phyloP scores from a whole-genome alignment of 2,329 filamentous ascomycete genomes.

The Eutypa lata region DNA sequence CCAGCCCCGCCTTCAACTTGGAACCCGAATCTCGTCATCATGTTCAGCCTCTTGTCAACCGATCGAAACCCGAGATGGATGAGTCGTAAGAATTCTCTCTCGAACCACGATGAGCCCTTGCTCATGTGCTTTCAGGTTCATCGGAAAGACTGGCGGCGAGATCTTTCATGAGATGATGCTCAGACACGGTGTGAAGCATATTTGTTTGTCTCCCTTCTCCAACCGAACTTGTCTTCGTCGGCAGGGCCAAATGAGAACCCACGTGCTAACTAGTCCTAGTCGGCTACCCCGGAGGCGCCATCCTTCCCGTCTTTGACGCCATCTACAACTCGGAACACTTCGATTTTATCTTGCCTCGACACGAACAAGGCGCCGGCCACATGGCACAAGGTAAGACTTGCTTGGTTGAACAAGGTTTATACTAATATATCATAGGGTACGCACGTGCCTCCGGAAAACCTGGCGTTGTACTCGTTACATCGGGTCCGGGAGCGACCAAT shows the following conservation, averaged over 20 bases:
- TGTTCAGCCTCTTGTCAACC: background rate
- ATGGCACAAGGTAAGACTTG: too few species aligned
- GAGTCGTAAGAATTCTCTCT: background rate
- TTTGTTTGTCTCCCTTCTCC: slow-evolving; percentile 80
- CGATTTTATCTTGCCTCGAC: slow-evolving; percentile 89
- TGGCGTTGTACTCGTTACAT: slow-evolving; percentile 94
- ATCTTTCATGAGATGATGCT: slow-evolving; percentile 99
- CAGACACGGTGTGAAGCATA: slow-evolving; percentile 83
- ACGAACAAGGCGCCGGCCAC: slow-evolving; percentile 97
- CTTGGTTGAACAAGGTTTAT: too few species aligned
- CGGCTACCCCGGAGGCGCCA: slow-evolving; percentile 91
- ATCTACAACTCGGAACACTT: slow-evolving; percentile 98
- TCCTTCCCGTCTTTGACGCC: slow-evolving; percentile 96
- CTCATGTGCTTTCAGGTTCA: slow-evolving; percentile 63
- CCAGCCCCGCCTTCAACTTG: too few species aligned
- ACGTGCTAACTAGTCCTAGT: slow-evolving; percentile 44
- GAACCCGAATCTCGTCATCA: too few species aligned
- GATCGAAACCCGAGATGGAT: background rate
- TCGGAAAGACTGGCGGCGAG: slow-evolving; percentile 91
- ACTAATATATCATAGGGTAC: too few species aligned
- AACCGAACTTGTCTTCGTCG: slow-evolving; percentile 1
- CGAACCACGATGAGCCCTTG: background rate
- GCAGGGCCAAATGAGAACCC: background rate
- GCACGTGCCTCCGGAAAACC: slow-evolving; percentile 90
- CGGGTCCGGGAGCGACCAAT: slow-evolving; percentile 93